A percentile compares a stretch with the other conserved stretches of the same genome.
Evolutionary conservation across 768 basidiomycete genomes (phyloP).

Genomic region (Russula lepida): DNA sequence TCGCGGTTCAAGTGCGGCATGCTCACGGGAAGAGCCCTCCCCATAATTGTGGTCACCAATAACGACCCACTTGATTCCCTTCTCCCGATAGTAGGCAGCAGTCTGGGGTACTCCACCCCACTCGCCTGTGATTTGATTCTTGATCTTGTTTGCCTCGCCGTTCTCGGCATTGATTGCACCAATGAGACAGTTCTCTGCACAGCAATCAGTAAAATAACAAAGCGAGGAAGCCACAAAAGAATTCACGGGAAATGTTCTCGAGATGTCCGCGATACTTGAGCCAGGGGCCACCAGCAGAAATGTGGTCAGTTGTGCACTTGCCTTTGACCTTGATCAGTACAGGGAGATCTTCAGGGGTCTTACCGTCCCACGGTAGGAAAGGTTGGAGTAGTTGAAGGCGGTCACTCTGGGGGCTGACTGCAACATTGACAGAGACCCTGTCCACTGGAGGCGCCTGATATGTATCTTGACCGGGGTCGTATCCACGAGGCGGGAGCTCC

Average conservation of each 20-base stretch:
- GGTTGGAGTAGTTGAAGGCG: constrained; percentile 87
- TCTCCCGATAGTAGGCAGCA: constrained; percentile 81
- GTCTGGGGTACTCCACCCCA: constrained; percentile 79
- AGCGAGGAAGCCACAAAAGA: constrained; percentile 12
- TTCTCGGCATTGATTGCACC: constrained; percentile 96
- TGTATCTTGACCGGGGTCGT: constrained; percentile 94
- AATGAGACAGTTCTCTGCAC: constrained; percentile 87
- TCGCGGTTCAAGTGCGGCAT: constrained; percentile 92
- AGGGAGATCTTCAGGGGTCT: constrained; percentile 82
- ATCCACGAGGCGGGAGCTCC: constrained; percentile 92
- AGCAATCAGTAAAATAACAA: not conserved
- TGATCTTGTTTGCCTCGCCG: constrained; percentile 91
- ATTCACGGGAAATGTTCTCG: constrained; percentile 89
- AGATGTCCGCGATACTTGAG: constrained; percentile 99
- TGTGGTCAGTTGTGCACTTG: constrained; percentile 99
- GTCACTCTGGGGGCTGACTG: constrained; percentile 76
- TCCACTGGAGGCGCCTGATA: constrained; percentile 92
- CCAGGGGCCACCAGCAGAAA: constrained; percentile 97
- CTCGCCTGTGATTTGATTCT: constrained; percentile 83
- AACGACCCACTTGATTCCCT: constrained; percentile 93
- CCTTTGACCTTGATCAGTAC: constrained; percentile 97
- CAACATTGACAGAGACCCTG: constrained; percentile 75
- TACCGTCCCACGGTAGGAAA: constrained; percentile 89
- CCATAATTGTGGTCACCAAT: constrained; percentile 95
- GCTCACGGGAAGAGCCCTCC: constrained; percentile 96